Evolutionary conservation across 768 basidiomycete species (phyloP).

Genomic region (Phylloporus arenicola): DNA sequence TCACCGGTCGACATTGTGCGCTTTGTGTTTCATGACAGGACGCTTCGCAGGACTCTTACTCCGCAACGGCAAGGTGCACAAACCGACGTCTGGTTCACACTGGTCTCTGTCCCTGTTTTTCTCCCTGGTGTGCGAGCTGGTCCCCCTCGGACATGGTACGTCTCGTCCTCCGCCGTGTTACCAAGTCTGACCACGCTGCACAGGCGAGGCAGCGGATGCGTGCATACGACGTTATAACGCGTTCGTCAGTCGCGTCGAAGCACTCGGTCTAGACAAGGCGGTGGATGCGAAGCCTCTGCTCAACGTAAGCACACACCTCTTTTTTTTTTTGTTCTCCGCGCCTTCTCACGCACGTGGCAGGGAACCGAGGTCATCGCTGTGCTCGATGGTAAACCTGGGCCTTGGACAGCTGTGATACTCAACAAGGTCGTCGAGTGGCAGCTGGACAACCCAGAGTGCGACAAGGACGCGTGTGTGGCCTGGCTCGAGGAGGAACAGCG

Average conservation of each 20-base stretch:
- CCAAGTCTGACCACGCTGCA: conserved; percentile 3
- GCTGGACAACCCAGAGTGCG: conserved; percentile 63
- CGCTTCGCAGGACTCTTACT: conserved; percentile 54
- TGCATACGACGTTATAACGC: conserved; percentile 60
- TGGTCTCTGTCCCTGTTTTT: conserved; percentile 75
- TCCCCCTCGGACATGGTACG: conserved; percentile 44
- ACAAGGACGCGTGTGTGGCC: conserved; percentile 57
- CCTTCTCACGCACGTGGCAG: conserved; percentile 36
- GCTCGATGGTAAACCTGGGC: conserved; percentile 58
- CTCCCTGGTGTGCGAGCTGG: conserved; percentile 67
- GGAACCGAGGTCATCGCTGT: conserved; percentile 59
- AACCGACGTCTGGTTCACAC: conserved; percentile 51
- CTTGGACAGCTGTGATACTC: conserved; percentile 62
- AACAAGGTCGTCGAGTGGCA: conserved; percentile 81
- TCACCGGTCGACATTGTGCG: background rate
- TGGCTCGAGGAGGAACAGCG: conserved; percentile 62
- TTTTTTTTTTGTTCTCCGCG: background rate
- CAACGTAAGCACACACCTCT: conserved; percentile 50
- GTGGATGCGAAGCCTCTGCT: conserved; percentile 72
- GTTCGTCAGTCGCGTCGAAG: conserved; percentile 56
- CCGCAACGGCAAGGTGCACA: conserved; percentile 62
- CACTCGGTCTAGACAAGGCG: conserved; percentile 51
- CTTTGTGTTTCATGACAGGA: background rate
- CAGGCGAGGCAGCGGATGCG: conserved; percentile 42
- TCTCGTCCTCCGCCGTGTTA: too few relatives aligned